Base-by-base conservation (phyloP, 1,139 yeast species). In the Blastobotrys illinoisensis region DNA sequence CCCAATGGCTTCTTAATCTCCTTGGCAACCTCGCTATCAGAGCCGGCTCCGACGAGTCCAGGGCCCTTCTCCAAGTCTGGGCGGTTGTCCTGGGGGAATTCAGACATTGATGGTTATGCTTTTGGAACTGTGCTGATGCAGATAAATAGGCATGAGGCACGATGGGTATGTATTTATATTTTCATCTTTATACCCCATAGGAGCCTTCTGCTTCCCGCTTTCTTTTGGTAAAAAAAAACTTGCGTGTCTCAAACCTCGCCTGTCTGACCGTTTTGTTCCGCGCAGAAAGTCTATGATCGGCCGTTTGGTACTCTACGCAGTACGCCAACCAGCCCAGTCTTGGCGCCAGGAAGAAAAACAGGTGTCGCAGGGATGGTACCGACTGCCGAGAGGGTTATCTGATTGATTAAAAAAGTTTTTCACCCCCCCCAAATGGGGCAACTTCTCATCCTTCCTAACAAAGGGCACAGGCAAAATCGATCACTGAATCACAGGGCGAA, bases 1-100 rank as follows among this genome's bases (percentile, higher is more conserved):
- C 77, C 77, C 14, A 53, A 9, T 9, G 56, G 56, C 50, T 53
- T 53, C 32, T 49, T 47, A 43, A 55, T 55, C 44, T 53, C 55
- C 19, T 45, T 44, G 5, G 47, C 47, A 1, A 49, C 1, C 13
- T 9, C 18, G 13, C 21, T 43, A n/a, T 36, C 46, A 21, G 40
- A 23, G 48, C 19, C 32, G 19, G 26, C 32, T 3, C n/a, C 19
- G n/a, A 9, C 36, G 21, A 48, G n/a, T 5, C 50, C 50, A n/a
- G 40, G 3, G 4, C 7, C 40, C 40, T 32, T 32, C 16, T 32
- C 40, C 5, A n/a, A 11, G 11, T 32, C 40, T 3, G 40, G 16
- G 11, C 16, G 40, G 40, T 32, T 32, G 3, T 32, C 40, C 40
- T 32, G 40, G 7, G 40, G 16, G 40, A 3, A 32, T 3, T 32